Evolutionary conservation across 495 filamentous ascomycete species (phyloP), one percentile per base, ranked within the genome.

Genomic region (Penicillium silybi): DNA sequence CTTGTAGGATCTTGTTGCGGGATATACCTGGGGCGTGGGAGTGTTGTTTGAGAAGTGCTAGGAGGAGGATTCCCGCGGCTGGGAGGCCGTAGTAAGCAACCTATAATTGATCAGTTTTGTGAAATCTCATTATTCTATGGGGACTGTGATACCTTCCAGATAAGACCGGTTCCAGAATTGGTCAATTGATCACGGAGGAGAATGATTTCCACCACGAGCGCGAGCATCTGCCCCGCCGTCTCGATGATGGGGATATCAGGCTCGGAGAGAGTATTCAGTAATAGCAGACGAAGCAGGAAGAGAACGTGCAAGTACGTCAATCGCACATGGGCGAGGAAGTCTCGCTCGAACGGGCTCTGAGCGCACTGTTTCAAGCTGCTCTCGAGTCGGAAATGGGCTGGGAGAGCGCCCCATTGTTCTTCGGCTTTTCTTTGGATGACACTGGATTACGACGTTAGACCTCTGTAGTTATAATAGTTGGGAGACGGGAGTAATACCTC

Each of bases 51-150:
- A 73, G 56, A 23, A 74, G 50, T 6, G 70, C 59, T 8, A 74
- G 62, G 25, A 66, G 65, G 20, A 73, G 56, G 2, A 74, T 72
- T 10, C 71, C 71, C 0, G 71, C 70, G 1, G 71, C 70, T 9
- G 71, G 68, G 8, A 74, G 64, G 7, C 71, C 71, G 40, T 72
- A 73, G 42, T 74, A 63, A 3, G 64, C 69, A 19, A 74, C 63
- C 71, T 74, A 22, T 7, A 11, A 8, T 23, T 44, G 16, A 10
- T 16, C 15, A 44, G 2, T 15, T 10, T n/a, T 13, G 20, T n/a
- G n/a, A n/a, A 26, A 9, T n/a, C 7, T 11, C 9, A 4, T 16
- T 4, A 16, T 1, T 6, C n/a, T 2, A 35, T 53, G 3, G 10
- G n/a, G 7, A 3, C 1, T 39, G 29, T 46, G 23, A 37, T 26